Base-by-base conservation (phyloP, 2,329 filamentous ascomycete genomes). In the Stemphylium vesicarium region DNA sequence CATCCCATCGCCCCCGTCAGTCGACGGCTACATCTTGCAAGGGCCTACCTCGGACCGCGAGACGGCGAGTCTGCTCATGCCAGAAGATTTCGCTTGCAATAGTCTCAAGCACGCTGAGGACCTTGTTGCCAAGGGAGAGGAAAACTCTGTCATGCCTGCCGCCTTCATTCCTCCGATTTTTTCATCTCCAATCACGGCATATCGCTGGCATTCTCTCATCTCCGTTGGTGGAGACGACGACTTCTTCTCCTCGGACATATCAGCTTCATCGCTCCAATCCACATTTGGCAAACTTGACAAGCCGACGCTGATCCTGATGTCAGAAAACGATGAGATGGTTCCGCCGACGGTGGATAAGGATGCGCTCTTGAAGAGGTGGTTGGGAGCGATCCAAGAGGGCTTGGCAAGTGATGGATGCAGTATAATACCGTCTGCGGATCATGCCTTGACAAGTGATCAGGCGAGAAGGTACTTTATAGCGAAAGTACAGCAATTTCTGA, bases 261-360 rank as follows among this genome's bases (percentile, higher is more conserved):
- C 42, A 12, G 10, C 15, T 22, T 36, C 42, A 1, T 5, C 36
- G 2, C 29, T 47, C 8, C 35, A 36, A 11, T 22, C 15, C 11
- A 47, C n/a, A 2, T 52, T 52, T 51, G n/a, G 57, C 11, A 54
- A 35, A 22, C 26, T 66, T 8, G 45, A 50, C 3, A 59, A 37
- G 16, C 49, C 60, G 7, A 60, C 41, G 3, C 33, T 63, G 18
- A 52, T 65, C 2, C 12, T 60, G 41, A 50, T 55, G 2, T 59
- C 58, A 2, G 55, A 57, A 15, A 51, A 59, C 0, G 60, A 66
- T 39, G 60, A 66, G 39, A 56, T 64, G 53, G 53, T 66, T 10
- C 60, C 58, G 5, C 7, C 40, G 8, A 32, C 6, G 1, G 54
- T 65, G 13, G 37, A 64, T 33, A 64, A 62, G 12, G 15, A 29